Base-by-base conservation (phyloP, 768 basidiomycete species). In the Termitomyces sp. region DNA sequence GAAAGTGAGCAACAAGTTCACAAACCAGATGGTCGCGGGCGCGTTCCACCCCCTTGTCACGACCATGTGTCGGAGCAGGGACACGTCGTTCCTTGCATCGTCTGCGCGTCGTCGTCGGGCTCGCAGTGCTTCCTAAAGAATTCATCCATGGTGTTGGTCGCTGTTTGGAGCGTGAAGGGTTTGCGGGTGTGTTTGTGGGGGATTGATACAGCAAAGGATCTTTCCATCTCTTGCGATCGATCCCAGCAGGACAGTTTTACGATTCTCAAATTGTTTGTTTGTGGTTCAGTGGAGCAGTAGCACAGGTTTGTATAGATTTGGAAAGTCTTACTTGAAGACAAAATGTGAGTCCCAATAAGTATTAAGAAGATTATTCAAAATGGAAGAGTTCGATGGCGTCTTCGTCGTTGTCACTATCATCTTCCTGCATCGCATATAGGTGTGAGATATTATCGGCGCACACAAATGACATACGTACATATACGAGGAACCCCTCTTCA, bases 401-500 rank as follows among this genome's bases (percentile, higher is more conserved):
- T 1, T 27, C 4, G 16, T 22, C 13, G 13, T 32, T 18, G 13
- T 22, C n/a, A 2, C 49, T 32, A 37, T 41, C n/a, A n/a, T n/a
- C n/a, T n/a, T n/a, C 18, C 50, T 51, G 24, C 14, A 22, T 51
- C 3, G 18, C 14, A 10, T 4, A n/a, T n/a, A 16, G 5, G 10
- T 39, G 10, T 37, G 26, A 51, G 50, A 51, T 27, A n/a, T 5
- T 4, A 39, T 51, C 1, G 26, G 39, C 5, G 16, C 5, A n/a
- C 2, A 24, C 9, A 51, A 18, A 18, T 39, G n/a, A 51, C 36
- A 39, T 24, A 39, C 71, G 32, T 57, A 74, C 73, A 46, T 58
- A 61, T 9, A 72, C 73, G 13, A 78, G 44, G 9, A 78, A 50
- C 55, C 74, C 68, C 57, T 76, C 72, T 54, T 78, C 77, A 31